phyloP scores from a whole-genome alignment of 768 basidiomycete genomes.

The Agaricus subrufescens region DNA sequence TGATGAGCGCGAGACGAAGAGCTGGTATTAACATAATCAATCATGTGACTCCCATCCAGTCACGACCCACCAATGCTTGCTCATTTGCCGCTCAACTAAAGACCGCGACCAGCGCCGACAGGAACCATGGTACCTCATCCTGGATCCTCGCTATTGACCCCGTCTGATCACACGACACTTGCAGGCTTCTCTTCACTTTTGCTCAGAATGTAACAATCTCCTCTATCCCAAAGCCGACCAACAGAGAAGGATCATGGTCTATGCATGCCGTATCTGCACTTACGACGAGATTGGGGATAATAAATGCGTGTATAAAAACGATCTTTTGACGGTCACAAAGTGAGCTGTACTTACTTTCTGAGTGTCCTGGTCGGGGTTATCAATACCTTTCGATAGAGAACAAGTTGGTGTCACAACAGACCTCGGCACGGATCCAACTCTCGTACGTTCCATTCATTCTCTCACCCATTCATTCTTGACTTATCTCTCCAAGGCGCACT shows the following conservation, averaged over 20 bases:
- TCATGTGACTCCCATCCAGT: too few relatives aligned
- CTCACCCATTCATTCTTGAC: background rate
- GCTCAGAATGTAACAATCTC: constrained; percentile 93
- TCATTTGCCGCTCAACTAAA: too few relatives aligned
- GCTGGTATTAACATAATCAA: too few relatives aligned
- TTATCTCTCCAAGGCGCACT: constrained; percentile 58
- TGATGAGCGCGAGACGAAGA: too few relatives aligned
- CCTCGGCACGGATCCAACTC: constrained; percentile 82
- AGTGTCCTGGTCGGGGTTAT: constrained; percentile 16
- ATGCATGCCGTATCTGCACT: constrained; percentile 86
- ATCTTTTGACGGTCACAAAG: constrained; percentile 92
- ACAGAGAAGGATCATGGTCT: constrained; percentile 79
- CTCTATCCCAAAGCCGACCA: constrained; percentile 92
- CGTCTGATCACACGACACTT: background rate
- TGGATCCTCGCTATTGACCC: background rate
- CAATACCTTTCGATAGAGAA: constrained; percentile 51
- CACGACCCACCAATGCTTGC: too few relatives aligned
- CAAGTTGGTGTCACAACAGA: constrained; percentile 90
- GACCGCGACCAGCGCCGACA: too few relatives aligned
- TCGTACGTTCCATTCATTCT: constrained; percentile 41
- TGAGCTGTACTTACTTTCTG: constrained; percentile 21
- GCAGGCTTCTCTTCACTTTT: constrained; percentile 85
- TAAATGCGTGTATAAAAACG: constrained; percentile 90
- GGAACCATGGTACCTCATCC: background rate
- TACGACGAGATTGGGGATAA: constrained; percentile 85